Evolutionary conservation across 495 filamentous ascomycete species (phyloP), one percentile per base, ranked within the genome.

Genomic region (Xeromyces bisporus): DNA sequence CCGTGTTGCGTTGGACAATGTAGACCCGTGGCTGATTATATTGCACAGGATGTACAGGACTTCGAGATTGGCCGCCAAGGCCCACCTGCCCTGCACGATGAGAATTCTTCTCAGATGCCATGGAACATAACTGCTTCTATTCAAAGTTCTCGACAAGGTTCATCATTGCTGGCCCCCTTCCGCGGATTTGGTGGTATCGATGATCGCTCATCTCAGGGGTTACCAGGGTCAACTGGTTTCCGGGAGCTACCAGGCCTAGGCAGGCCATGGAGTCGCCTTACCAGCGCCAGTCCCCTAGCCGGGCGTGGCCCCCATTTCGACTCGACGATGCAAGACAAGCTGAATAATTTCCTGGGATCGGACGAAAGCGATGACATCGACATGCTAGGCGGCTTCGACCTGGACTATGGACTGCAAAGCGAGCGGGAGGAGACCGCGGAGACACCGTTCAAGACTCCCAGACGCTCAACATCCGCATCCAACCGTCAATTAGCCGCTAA

Each of bases 61-160:
- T 48, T 74, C 18, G 77, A 82, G 50, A 45, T 75, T 16, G 72
- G 66, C 4, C 69, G 76, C 30, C 63, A 73, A 15, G 73, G 69
- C 4, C 61, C 62, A 1, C 54, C 62, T 0, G 58, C 62, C 11
- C 60, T 77, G 2, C 51, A 60, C n/a, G 70, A 77, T 34, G 62
- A 71, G 26, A 54, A 56, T 24, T 70, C 70, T 7, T 69, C 64
- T 1, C 63, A 66, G 20, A 71, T 80, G 64, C 77, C 77, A 25
- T 82, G 77, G 77, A 80, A 80, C 40, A 62, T 71, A 40, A 69
- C 59, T 13, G 66, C 69, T 15, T 78, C 74, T 2, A 38, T 67
- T 2, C 60, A 67, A 26, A 67, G 66, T 31, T 76, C 73, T 14
- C 51, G 56, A n/a, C 59, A 55, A 12, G 54, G 50, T 3, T 60